Evolutionary conservation across 305 asterid species (phyloP).

Genomic region (Fraxinus ornus): DNA sequence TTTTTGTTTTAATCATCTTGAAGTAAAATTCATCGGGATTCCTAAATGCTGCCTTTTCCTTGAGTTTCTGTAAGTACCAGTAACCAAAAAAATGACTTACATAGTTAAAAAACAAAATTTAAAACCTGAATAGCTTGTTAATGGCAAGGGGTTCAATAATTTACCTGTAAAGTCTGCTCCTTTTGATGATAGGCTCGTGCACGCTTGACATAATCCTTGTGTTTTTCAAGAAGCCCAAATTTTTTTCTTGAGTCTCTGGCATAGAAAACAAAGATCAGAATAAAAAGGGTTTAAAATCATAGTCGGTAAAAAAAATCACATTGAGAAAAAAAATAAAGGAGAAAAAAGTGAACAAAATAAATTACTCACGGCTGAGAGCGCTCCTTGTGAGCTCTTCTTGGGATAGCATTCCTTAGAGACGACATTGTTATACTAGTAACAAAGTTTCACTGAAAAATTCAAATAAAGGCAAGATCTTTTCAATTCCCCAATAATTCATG

Average conservation of each 20-base stretch:
- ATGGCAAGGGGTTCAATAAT: background rate
- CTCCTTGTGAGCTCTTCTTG: slow-evolving; percentile 83
- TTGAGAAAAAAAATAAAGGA: background rate
- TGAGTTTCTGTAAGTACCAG: slow-evolving; percentile 62
- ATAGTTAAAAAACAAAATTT: background rate
- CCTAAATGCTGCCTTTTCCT: slow-evolving; percentile 76
- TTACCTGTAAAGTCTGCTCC: slow-evolving; percentile 66
- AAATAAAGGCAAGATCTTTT: background rate
- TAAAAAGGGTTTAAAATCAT: background rate
- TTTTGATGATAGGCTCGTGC: slow-evolving; percentile 67
- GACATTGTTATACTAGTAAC: slow-evolving; percentile 47
- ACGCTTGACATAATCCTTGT: slow-evolving; percentile 81
- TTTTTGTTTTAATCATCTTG: slow-evolving; percentile 64
- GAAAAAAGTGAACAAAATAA: background rate
- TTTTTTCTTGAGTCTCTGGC: slow-evolving; percentile 60
- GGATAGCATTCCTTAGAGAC: slow-evolving; percentile 74
- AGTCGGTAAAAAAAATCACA: background rate
- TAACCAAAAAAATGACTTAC: background rate
- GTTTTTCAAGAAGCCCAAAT: slow-evolving; percentile 84
- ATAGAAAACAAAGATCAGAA: slow-evolving; percentile 12
- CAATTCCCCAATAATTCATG: background rate
- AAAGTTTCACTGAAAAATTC: slow-evolving; percentile 10
- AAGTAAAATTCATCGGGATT: slow-evolving; percentile 94
- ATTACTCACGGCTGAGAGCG: slow-evolving; percentile 84
- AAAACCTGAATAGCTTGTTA: background rate